Evolutionary conservation across 768 basidiomycete genomes (phyloP).

Genomic region (Naganishia onofrii): DNA sequence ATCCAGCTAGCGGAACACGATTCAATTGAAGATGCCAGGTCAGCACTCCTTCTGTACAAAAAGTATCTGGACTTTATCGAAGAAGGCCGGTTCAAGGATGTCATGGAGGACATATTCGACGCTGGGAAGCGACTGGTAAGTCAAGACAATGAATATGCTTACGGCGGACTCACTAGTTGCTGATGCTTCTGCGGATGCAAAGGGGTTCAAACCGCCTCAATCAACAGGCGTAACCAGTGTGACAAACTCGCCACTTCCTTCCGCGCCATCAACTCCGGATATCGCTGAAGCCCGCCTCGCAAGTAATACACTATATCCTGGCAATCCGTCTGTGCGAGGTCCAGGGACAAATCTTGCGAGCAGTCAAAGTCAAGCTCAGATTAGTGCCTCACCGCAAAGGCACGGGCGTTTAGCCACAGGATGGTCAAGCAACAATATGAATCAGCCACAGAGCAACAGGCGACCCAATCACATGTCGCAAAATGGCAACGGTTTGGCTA

Average conservation of each 20-base stretch:
- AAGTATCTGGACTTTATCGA: constrained; percentile 65
- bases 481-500: constrained; percentile 1
- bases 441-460: constrained; percentile 2
- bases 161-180: neutral
- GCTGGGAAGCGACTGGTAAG: constrained; percentile 53
- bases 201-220: constrained; percentile 37
- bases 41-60: constrained; percentile 79
- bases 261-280: constrained; percentile 26
- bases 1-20: constrained; percentile 95
- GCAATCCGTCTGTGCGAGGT: constrained; percentile 8
- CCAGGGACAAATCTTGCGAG: neutral
- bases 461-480: neutral
- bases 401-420: constrained; percentile 13
- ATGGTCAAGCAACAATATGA: constrained; percentile 11
- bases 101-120: constrained; percentile 64
- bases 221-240: constrained; percentile 2
- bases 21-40: constrained; percentile 94
- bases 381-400: neutral
- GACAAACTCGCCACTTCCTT: constrained; percentile 18
- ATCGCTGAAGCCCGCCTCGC: constrained; percentile 11
- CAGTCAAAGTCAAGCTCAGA: constrained; percentile 12
- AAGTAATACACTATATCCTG: constrained; percentile 2
- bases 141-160: neutral
- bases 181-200: neutral
- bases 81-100: constrained; percentile 75